phyloP scores from a whole-genome alignment of 805 yeast genomes.

The Metschnikowia orientalis region DNA sequence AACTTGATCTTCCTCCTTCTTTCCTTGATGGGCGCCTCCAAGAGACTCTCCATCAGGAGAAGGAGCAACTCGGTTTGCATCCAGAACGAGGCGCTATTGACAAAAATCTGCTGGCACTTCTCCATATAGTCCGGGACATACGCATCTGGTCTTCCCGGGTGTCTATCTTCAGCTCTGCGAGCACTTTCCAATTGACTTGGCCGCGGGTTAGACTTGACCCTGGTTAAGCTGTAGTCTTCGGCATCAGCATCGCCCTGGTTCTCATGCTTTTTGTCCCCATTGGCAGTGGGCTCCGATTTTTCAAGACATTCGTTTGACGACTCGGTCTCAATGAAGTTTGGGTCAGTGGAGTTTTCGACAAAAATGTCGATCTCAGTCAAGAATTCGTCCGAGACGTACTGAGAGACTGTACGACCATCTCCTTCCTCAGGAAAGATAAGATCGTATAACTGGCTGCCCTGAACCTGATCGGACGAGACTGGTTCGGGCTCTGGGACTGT shows the following conservation, averaged over 20 bases:
- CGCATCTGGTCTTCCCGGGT: too few species aligned
- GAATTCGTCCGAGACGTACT: conserved; percentile 1
- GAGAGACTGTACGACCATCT: too few species aligned
- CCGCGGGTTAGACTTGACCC: too few species aligned
- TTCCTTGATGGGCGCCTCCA: background rate
- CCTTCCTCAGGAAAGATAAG: conserved; percentile 3
- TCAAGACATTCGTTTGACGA: too few species aligned
- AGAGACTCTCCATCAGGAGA: conserved; percentile 3
- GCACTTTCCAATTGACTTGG: too few species aligned
- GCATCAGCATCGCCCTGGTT: too few species aligned
- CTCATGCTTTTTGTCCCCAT: too few species aligned
- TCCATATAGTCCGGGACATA: conserved; percentile 4
- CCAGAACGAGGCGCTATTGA: conserved; percentile 4
- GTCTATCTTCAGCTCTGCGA: too few species aligned
- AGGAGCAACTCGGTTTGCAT: conserved; percentile 8
- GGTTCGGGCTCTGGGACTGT: background rate
- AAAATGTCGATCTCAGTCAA: conserved; percentile 1
- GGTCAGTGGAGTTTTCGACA: conserved; percentile 2
- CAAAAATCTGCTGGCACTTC: conserved; percentile 5
- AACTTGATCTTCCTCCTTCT: conserved; percentile 1
- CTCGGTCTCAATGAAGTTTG: too few species aligned
- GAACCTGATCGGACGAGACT: too few species aligned
- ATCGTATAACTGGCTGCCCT: conserved; percentile 1
- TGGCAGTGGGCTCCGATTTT: too few species aligned
- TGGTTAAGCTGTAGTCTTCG: background rate